Evolutionary conservation across 2,329 filamentous ascomycete species (phyloP).

Genomic region (Curvularia verruculosa): DNA sequence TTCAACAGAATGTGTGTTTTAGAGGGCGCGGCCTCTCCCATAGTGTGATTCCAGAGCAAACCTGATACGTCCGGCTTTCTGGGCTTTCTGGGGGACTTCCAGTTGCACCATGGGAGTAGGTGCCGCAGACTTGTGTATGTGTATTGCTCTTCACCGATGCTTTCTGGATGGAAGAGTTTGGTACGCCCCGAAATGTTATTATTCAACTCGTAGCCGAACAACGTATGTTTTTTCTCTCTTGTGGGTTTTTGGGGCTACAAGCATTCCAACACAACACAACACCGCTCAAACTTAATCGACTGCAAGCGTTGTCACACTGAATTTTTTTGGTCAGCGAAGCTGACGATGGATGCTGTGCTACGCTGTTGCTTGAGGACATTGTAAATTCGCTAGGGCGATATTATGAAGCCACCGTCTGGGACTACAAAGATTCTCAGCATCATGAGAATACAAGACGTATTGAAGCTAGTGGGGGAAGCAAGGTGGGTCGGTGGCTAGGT

Average conservation of each 20-base stretch:
- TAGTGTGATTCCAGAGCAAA: conserved; percentile 3
- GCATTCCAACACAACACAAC: too few species aligned
- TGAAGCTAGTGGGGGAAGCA: conserved; percentile 3
- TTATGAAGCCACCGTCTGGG: conserved; percentile 10
- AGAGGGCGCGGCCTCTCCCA: conserved; percentile 12
- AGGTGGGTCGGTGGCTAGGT: conserved; percentile 4
- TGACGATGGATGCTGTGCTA: neutral
- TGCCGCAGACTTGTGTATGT: neutral
- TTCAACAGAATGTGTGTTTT: neutral
- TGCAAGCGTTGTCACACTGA: neutral
- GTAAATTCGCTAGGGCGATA: neutral
- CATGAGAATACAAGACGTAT: conserved; percentile 10
- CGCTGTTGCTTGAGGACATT: neutral
- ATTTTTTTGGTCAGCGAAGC: too few species aligned
- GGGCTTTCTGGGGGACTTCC: neutral
- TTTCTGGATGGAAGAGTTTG: neutral
- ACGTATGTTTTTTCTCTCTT: neutral
- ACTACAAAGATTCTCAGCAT: conserved; percentile 7
- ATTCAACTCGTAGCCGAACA: neutral
- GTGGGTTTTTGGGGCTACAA: too few species aligned
- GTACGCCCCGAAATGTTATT: neutral
- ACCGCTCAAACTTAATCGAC: too few species aligned
- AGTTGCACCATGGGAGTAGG: neutral
- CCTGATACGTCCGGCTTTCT: conserved; percentile 1
- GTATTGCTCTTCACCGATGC: neutral